Evolutionary conservation across 768 basidiomycete genomes (phyloP).

Genomic region (Cystoderma amianthinum): DNA sequence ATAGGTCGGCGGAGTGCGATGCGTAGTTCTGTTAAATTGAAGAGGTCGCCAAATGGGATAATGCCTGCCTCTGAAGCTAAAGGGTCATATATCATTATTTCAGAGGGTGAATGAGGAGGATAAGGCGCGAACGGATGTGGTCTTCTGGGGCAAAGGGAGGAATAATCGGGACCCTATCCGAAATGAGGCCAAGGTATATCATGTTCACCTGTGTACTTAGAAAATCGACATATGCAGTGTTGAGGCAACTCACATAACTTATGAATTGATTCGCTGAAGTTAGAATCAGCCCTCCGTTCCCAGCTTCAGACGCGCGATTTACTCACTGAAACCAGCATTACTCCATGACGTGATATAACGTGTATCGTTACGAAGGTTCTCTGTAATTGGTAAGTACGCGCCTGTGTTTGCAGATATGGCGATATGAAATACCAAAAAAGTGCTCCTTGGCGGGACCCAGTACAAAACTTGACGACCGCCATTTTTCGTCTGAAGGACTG

Average conservation of each 20-base stretch:
- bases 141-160: slow-evolving; percentile 38
- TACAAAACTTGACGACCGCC: not conserved
- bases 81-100: not conserved
- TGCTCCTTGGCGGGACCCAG: not conserved
- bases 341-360: slow-evolving; percentile 52
- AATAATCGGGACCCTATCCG: slow-evolving; percentile 37
- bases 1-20: slow-evolving; percentile 27
- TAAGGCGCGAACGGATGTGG: slow-evolving; percentile 22
- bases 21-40: slow-evolving; percentile 31
- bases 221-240: not conserved
- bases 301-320: not conserved
- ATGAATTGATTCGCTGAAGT: slow-evolving; percentile 30
- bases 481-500: too few relatives aligned
- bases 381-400: not conserved
- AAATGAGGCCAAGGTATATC: slow-evolving; percentile 38
- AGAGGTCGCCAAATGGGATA: slow-evolving; percentile 34
- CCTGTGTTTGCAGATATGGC: not conserved
- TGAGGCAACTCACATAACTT: slow-evolving; percentile 1
- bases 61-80: slow-evolving; percentile 16
- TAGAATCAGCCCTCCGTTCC: too few relatives aligned
- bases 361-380: slow-evolving; percentile 27
- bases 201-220: slow-evolving; percentile 29
- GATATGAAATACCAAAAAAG: not conserved
- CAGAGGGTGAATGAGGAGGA: not conserved
- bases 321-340: slow-evolving; percentile 49